Evolutionary conservation across 305 asterid species (phyloP).

Genomic region (Coffea humblotiana): DNA sequence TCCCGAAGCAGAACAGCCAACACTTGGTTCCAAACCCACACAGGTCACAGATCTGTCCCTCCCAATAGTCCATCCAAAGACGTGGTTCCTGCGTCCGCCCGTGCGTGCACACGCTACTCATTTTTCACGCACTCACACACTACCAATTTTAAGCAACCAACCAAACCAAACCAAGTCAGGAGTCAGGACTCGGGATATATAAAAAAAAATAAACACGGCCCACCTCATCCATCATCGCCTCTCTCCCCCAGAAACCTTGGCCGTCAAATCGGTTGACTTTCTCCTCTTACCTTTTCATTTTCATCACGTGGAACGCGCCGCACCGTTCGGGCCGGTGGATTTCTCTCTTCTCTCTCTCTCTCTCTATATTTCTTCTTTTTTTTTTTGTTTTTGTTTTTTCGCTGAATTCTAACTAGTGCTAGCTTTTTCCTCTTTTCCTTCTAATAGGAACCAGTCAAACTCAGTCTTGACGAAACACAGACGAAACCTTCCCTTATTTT

Average conservation of each 20-base stretch:
- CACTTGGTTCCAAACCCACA: not conserved
- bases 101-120: slow-evolving; percentile 8
- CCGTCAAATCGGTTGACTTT: slow-evolving; percentile 66
- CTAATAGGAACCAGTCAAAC: slow-evolving; percentile 53
- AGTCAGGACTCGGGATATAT: too few species aligned
- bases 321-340: slow-evolving; percentile 67
- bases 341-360: not conserved
- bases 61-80: not conserved
- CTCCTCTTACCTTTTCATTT: slow-evolving; percentile 31
- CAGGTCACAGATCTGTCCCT: too few species aligned
- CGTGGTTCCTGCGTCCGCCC: not conserved
- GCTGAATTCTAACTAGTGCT: too few species aligned
- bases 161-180: too few species aligned
- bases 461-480: slow-evolving; percentile 52
- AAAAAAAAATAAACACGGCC: not conserved
- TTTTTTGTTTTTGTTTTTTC: not conserved
- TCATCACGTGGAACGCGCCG: slow-evolving; percentile 86
- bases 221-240: slow-evolving; percentile 12
- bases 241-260: slow-evolving; percentile 30
- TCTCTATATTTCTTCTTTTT: too few species aligned
- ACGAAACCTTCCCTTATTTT: slow-evolving; percentile 35
- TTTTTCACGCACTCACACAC: slow-evolving; percentile 4
- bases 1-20: slow-evolving; percentile 9
- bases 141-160: too few species aligned
- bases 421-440: not conserved